Conservation (phyloP, 1,284 basidiomycete species). For the Caloboletus firmus region DNA sequence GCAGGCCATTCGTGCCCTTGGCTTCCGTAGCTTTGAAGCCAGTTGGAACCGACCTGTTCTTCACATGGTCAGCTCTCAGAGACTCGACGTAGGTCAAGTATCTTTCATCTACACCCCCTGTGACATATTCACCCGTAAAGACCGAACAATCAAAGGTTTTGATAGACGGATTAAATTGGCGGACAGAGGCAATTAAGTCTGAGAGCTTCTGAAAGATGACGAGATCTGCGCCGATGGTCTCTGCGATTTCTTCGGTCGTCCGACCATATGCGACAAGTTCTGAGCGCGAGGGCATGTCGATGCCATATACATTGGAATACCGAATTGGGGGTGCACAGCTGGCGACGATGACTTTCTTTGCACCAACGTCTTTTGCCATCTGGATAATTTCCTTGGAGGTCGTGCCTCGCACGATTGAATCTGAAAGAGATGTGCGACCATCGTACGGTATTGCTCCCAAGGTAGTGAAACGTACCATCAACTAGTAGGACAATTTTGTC, state of each 20-base stretch:
- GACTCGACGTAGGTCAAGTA: conserved; percentile 82
- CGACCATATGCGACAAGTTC: conserved; percentile 93
- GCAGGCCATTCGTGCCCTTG: conserved; percentile 38
- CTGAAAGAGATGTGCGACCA: conserved; percentile 40
- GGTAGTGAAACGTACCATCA: conserved; percentile 63
- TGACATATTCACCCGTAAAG: conserved; percentile 96
- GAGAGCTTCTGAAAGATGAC: conserved; percentile 97
- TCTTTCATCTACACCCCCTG: conserved; percentile 88
- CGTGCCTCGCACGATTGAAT: conserved; percentile 98
- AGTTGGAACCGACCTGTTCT: conserved; percentile 42
- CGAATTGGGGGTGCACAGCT: conserved; percentile 97
- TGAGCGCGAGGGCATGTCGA: conserved; percentile 96
- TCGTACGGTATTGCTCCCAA: not conserved
- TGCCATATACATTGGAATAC: conserved; percentile 97
- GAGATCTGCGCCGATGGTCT: conserved; percentile 91
- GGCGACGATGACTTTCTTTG: conserved; percentile 96
- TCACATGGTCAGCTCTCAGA: conserved; percentile 83
- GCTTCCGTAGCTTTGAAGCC: conserved; percentile 38
- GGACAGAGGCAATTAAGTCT: conserved; percentile 87
- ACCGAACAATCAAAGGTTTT: conserved; percentile 93
- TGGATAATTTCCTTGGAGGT: conserved; percentile 99
- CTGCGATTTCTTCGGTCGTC: conserved; percentile 74
- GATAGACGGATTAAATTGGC: conserved; percentile 83
- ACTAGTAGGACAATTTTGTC: conserved; percentile 94
- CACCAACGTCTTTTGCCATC: conserved; percentile 99